Percentiles rank a stretch among this genome's conserved stretches.
Evolutionary conservation across 164 flowering plant genomes (phyloP).

Genomic region (Santalum album): DNA sequence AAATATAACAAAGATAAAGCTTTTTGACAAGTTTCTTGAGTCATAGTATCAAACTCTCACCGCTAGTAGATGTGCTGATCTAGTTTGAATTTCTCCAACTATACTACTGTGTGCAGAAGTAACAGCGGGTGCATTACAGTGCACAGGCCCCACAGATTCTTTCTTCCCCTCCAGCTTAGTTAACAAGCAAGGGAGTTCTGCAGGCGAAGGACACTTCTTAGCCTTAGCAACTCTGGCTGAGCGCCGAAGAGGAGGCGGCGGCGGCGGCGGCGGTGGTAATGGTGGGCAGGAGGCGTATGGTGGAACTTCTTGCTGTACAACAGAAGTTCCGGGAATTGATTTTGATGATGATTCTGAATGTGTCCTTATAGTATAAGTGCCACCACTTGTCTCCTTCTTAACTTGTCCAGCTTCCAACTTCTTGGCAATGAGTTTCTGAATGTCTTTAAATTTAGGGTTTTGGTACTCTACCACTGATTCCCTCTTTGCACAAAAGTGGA

Average conservation of each 20-base stretch:
- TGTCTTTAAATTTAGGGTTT: constrained; percentile 32
- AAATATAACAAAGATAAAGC: not conserved
- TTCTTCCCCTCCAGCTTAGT: constrained; percentile 32
- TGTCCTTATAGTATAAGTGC: constrained; percentile 6
- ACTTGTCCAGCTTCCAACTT: constrained; percentile 26
- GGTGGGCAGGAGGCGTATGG: constrained; percentile 3
- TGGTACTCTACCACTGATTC: constrained; percentile 23
- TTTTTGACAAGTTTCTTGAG: not conserved
- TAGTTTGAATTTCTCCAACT: constrained; percentile 74
- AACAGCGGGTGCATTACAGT: constrained; percentile 15
- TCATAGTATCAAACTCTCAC: constrained; percentile 21
- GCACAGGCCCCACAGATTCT: constrained; percentile 16
- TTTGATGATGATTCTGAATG: too few relatives aligned
- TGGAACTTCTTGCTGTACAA: constrained; percentile 12
- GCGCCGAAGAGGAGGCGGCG: constrained; percentile 14
- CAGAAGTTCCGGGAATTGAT: constrained; percentile 6
- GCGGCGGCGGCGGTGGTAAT: constrained; percentile 29
- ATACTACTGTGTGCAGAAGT: constrained; percentile 55
- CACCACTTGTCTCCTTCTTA: constrained; percentile 19
- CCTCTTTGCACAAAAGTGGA: constrained; percentile 16
- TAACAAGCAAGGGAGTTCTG: constrained; percentile 37
- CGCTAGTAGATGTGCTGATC: constrained; percentile 63
- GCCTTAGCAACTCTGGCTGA: constrained; percentile 19
- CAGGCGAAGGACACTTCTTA: constrained; percentile 33
- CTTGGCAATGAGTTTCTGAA: constrained; percentile 40